Conservation (phyloP, 257 asterid species). For the Osmanthus fragrans region DNA sequence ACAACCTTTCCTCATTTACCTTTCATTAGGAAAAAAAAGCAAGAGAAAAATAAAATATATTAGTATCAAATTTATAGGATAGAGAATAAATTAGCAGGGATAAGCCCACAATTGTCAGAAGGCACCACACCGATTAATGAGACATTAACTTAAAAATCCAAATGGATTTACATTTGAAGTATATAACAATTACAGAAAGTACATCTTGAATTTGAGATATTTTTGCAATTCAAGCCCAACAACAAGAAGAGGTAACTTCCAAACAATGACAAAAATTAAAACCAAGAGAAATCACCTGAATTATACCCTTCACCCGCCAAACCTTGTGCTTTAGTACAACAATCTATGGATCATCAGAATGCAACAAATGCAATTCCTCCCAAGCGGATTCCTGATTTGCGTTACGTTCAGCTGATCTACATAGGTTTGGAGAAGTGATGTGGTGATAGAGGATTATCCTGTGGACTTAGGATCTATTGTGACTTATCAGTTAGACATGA, state of each 20-base stretch:
- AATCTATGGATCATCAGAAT: slow-evolving; percentile 73
- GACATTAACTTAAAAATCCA: neutral
- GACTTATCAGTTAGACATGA: no score
- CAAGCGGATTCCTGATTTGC: slow-evolving; percentile 64
- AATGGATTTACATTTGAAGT: neutral
- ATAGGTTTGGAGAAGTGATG: slow-evolving; percentile 38
- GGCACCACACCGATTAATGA: no score
- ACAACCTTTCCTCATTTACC: neutral
- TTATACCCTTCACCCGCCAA: slow-evolving; percentile 91
- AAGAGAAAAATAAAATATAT: neutral
- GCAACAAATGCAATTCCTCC: slow-evolving; percentile 60
- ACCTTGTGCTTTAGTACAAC: slow-evolving; percentile 75
- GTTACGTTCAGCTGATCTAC: slow-evolving; percentile 73
- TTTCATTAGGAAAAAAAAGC: neutral
- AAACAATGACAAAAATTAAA: neutral
- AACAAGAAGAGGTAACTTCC: neutral
- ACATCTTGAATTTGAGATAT: neutral
- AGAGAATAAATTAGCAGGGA: neutral
- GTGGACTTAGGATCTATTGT: no score
- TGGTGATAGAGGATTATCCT: no score
- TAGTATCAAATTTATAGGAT: neutral
- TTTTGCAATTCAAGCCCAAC: neutral
- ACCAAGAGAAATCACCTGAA: slow-evolving; percentile 53
- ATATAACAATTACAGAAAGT: neutral
- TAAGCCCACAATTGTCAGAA: no score